These are phyloP conservation scores for Hypomontagnella submonticulosa DNA, from an alignment of 495 filamentous ascomycete genomes.

Conservation along the genomic window DNA sequence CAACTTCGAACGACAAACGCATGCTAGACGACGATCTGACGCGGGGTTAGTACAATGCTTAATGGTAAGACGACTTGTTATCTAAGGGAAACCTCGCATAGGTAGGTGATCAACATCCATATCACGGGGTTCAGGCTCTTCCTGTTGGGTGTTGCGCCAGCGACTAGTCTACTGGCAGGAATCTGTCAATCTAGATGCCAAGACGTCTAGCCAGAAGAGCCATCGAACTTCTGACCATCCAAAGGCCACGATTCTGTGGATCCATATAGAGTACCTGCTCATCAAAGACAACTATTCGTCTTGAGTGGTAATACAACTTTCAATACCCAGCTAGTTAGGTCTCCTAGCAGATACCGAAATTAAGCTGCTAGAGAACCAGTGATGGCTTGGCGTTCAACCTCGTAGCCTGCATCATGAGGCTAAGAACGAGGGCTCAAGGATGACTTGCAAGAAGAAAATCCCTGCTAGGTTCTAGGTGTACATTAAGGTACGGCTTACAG, in stretches of 20 bases:
- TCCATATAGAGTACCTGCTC: slow-evolving; percentile 14
- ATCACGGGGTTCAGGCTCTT: slow-evolving; percentile 19
- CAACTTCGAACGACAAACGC: slow-evolving; percentile 23
- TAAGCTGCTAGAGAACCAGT: slow-evolving; percentile 8
- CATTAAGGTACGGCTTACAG: slow-evolving; percentile 14
- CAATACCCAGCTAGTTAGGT: background rate
- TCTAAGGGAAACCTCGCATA: slow-evolving; percentile 27
- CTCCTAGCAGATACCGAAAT: too few species aligned
- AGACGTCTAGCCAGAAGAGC: slow-evolving; percentile 27
- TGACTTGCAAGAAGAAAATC: slow-evolving; percentile 2
- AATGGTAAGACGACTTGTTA: slow-evolving; percentile 15
- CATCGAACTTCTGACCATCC: slow-evolving; percentile 20
- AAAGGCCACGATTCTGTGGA: slow-evolving; percentile 32
- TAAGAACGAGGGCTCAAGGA: background rate
- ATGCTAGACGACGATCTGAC: slow-evolving; percentile 31
- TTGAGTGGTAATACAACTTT: background rate
- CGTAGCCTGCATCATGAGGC: slow-evolving; percentile 8
- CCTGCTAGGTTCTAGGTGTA: slow-evolving; percentile 12
- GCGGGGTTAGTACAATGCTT: slow-evolving; percentile 16
- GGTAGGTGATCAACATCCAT: slow-evolving; percentile 29
- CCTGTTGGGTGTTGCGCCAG: slow-evolving; percentile 19
- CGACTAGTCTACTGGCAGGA: slow-evolving; percentile 23
- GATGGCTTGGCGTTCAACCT: slow-evolving; percentile 12
- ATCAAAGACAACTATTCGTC: slow-evolving; percentile 8
- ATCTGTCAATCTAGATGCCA: slow-evolving; percentile 38